Conservation (phyloP, 2,329 filamentous ascomycete genomes). For the Diaporthe sp. region DNA sequence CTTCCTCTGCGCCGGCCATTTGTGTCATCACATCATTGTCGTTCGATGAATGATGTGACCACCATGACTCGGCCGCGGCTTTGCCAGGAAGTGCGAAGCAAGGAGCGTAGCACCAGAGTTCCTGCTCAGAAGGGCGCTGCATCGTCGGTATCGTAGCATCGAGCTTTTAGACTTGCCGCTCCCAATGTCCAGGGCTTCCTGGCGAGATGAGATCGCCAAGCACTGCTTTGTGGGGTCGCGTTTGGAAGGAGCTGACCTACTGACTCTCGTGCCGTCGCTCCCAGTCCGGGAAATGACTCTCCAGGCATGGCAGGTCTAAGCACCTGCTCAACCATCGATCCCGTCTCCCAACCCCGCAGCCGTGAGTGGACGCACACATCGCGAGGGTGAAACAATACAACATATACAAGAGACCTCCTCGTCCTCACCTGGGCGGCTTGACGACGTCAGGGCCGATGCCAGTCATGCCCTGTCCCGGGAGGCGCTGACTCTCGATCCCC, state of each 20-base stretch:
- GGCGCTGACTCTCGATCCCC: slow-evolving; percentile 46
- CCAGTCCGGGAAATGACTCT: slow-evolving; percentile 22
- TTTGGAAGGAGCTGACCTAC: slow-evolving; percentile 24
- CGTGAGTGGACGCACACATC: slow-evolving; percentile 6
- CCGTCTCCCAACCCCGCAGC: slow-evolving; percentile 11
- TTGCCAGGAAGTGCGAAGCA: slow-evolving; percentile 14
- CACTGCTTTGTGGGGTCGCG: slow-evolving; percentile 23
- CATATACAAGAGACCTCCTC: neutral
- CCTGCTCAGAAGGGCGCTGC: neutral
- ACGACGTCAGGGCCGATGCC: slow-evolving; percentile 28
- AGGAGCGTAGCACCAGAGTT: slow-evolving; percentile 9
- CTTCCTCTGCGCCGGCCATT: neutral
- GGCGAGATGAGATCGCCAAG: slow-evolving; percentile 32
- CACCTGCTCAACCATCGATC: slow-evolving; percentile 5
- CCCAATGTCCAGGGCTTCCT: slow-evolving; percentile 30
- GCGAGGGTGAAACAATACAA: slow-evolving; percentile 1
- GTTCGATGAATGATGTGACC: slow-evolving; percentile 33
- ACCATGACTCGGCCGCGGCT: slow-evolving; percentile 36
- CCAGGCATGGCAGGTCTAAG: neutral
- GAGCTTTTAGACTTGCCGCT: slow-evolving; percentile 32
- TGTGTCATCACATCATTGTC: slow-evolving; percentile 35
- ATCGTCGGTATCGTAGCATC: slow-evolving; percentile 20
- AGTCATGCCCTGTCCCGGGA: neutral
- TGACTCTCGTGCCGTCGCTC: slow-evolving; percentile 20
- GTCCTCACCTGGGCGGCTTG: neutral